Conservation (phyloP, 768 basidiomycete genomes). For the Russula olivacea region DNA sequence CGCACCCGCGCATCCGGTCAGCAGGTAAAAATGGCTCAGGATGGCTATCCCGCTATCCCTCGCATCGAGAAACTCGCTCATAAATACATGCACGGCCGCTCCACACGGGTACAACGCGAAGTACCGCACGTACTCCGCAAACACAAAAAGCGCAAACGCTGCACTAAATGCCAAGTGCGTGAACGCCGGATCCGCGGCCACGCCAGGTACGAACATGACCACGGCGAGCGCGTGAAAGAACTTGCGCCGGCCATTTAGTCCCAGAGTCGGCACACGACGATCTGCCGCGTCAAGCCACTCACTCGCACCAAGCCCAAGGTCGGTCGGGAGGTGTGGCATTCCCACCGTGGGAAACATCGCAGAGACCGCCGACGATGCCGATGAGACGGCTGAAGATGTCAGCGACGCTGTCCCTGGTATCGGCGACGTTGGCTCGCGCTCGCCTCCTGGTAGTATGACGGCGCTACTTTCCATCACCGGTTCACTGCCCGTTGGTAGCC, state of each 20-base stretch:
- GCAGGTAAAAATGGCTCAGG: slow-evolving; percentile 92
- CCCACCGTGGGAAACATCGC: slow-evolving; percentile 30
- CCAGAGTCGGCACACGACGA: slow-evolving; percentile 83
- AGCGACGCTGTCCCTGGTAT: neutral
- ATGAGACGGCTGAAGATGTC: slow-evolving; percentile 16
- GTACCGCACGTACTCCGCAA: slow-evolving; percentile 96
- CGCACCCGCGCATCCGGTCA: slow-evolving; percentile 91
- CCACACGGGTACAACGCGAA: slow-evolving; percentile 98
- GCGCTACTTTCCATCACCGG: neutral
- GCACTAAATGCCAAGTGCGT: slow-evolving; percentile 91
- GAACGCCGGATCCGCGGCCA: slow-evolving; percentile 92
- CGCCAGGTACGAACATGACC: slow-evolving; percentile 93
- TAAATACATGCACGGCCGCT: slow-evolving; percentile 86
- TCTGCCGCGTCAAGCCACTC: slow-evolving; percentile 79
- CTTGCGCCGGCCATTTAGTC: slow-evolving; percentile 88
- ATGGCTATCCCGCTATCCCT: slow-evolving; percentile 96
- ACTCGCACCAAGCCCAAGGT: slow-evolving; percentile 43
- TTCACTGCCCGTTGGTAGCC: slow-evolving; percentile 27
- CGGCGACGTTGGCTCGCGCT: slow-evolving; percentile 21
- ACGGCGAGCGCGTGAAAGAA: slow-evolving; percentile 96
- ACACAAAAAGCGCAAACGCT: slow-evolving; percentile 92
- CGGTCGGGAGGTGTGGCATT: slow-evolving; percentile 45
- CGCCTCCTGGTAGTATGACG: slow-evolving; percentile 4
- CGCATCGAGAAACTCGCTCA: slow-evolving; percentile 95
- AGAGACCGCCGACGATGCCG: slow-evolving; percentile 14